A percentile compares a stretch with the other conserved stretches of the same genome.
These are phyloP conservation scores for Termitomyces sp. DNA, from an alignment of 768 basidiomycete genomes.

Conservation along the genomic window DNA sequence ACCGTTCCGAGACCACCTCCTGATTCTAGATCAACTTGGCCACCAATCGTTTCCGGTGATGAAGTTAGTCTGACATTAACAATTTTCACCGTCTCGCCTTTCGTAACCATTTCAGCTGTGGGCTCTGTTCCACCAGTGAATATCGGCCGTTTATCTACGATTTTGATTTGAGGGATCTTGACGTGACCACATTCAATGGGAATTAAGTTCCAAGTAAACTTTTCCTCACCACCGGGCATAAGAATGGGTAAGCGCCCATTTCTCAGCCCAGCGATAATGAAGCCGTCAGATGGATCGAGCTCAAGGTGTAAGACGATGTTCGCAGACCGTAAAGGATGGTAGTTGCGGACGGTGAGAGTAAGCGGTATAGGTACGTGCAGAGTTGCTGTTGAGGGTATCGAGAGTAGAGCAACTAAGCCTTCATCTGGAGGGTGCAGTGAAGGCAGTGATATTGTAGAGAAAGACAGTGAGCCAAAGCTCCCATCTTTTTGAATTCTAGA, in stretches of 20 bases:
- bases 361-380: slow-evolving; percentile 62
- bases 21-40: too few relatives aligned
- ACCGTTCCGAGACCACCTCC: too few relatives aligned
- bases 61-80: too few relatives aligned
- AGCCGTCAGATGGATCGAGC: slow-evolving; percentile 61
- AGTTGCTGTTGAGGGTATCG: slow-evolving; percentile 56
- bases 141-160: slow-evolving; percentile 46
- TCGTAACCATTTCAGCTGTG: slow-evolving; percentile 27
- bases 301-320: slow-evolving; percentile 74
- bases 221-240: slow-evolving; percentile 70
- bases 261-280: slow-evolving; percentile 77
- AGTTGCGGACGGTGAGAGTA: slow-evolving; percentile 60
- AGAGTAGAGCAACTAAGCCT: slow-evolving; percentile 61
- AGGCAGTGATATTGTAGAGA: slow-evolving; percentile 58
- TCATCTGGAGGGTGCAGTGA: slow-evolving; percentile 57
- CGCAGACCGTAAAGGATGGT: slow-evolving; percentile 59
- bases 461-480: slow-evolving; percentile 39
- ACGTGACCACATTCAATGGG: slow-evolving; percentile 74
- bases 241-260: slow-evolving; percentile 65
- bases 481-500: slow-evolving; percentile 45
- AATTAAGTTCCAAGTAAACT: slow-evolving; percentile 62
- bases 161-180: slow-evolving; percentile 56
- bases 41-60: too few relatives aligned
- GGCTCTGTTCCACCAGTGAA: slow-evolving; percentile 21
- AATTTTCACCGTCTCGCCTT: slow-evolving; percentile 48